Percentiles rank a stretch among this genome's conserved stretches.
These are phyloP conservation scores for Pseudocercospora crystallina DNA, from an alignment of 2,329 filamentous ascomycete genomes.

Conservation along the genomic window DNA sequence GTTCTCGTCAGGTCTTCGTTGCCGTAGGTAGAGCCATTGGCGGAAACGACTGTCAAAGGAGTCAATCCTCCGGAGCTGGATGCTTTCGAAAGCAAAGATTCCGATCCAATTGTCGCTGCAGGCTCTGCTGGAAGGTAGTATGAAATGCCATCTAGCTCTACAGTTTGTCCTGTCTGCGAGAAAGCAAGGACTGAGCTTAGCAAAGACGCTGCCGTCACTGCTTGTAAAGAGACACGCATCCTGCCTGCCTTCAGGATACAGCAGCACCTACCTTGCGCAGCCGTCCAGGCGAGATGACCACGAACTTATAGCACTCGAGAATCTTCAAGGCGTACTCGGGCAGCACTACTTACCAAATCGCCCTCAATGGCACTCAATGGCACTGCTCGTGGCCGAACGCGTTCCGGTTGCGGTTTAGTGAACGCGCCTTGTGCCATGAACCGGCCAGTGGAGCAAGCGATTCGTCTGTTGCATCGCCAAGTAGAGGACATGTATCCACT, in stretches of 20 bases:
- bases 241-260: not conserved
- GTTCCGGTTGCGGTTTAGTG: no score
- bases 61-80: constrained; percentile 32
- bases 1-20: constrained; percentile 26
- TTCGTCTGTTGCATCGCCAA: no score
- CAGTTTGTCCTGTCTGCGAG: constrained; percentile 41
- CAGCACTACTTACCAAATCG: no score
- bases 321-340: no score
- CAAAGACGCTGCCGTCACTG: not conserved
- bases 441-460: no score
- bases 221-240: not conserved
- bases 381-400: no score
- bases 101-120: constrained; percentile 33
- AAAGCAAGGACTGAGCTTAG: constrained; percentile 6
- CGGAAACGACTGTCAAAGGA: constrained; percentile 41
- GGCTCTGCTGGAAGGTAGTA: constrained; percentile 44
- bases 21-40: constrained; percentile 27
- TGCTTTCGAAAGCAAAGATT: constrained; percentile 21
- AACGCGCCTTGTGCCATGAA: no score
- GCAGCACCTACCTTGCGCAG: no score
- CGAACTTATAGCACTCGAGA: no score
- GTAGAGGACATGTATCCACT: no score
- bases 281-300: no score
- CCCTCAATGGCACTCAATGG: no score
- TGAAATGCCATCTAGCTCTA: constrained; percentile 39